phyloP scores from a whole-genome alignment of 1,284 basidiomycete species.

The Puccinia horiana region DNA sequence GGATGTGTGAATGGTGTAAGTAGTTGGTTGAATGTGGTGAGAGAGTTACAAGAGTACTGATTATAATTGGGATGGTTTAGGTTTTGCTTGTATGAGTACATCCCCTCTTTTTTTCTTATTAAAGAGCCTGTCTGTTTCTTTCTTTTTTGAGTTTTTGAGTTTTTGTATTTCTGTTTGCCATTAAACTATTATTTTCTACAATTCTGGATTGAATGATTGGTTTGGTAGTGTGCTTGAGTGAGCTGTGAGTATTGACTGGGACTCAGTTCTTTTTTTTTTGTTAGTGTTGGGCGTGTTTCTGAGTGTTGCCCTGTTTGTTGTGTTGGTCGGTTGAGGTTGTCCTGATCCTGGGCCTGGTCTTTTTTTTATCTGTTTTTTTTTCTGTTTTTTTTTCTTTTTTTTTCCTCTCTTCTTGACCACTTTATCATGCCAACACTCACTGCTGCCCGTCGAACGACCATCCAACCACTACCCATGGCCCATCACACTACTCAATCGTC shows the following conservation, averaged over 20 bases:
- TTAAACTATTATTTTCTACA: too few relatives aligned
- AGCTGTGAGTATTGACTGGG: too few relatives aligned
- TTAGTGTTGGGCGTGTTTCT: too few relatives aligned
- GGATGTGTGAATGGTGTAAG: conserved; percentile 88
- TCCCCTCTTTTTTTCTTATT: too few relatives aligned
- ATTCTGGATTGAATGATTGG: too few relatives aligned
- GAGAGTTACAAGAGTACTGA: background rate
- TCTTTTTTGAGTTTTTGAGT: too few relatives aligned
- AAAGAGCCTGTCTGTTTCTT: too few relatives aligned
- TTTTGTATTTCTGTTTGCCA: too few relatives aligned
- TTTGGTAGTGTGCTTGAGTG: too few relatives aligned
- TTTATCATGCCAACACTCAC: conserved; percentile 26
- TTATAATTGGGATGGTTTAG: background rate
- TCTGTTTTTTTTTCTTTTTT: background rate
- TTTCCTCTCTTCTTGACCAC: background rate
- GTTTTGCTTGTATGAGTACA: conserved; percentile 26
- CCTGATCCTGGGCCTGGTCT: background rate
- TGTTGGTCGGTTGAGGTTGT: too few relatives aligned
- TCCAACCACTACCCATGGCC: conserved; percentile 1
- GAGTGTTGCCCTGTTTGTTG: too few relatives aligned
- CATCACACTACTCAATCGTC: background rate
- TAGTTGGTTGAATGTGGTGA: background rate
- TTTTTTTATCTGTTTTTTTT: background rate
- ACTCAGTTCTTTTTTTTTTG: too few relatives aligned
- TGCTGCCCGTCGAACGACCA: conserved; percentile 16